Conservation (phyloP, 805 yeast genomes). For the fission yeast (Schizosaccharomyces pombe) region DNA sequence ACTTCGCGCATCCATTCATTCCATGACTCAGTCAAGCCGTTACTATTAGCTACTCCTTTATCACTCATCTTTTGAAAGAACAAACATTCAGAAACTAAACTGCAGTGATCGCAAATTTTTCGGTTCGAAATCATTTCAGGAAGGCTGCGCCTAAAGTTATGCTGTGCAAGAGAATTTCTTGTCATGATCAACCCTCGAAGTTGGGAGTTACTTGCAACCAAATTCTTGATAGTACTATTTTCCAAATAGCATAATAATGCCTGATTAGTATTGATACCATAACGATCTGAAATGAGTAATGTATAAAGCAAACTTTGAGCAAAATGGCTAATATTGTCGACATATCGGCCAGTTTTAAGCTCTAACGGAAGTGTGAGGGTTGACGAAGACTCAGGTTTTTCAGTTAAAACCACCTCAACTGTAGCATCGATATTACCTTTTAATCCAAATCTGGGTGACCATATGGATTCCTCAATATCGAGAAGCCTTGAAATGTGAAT, state of each 20-base stretch:
- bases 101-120: constrained; percentile 12
- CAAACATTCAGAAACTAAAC: constrained; percentile 12
- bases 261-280: constrained; percentile 14
- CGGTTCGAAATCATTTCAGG: constrained; percentile 6
- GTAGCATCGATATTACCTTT: constrained; percentile 83
- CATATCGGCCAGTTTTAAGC: constrained; percentile 53
- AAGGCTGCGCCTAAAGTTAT: constrained; percentile 20
- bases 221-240: constrained; percentile 28
- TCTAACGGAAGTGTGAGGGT: constrained; percentile 44
- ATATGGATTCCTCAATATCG: constrained; percentile 72
- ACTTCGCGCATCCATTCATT: constrained; percentile 30
- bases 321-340: constrained; percentile 40
- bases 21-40: constrained; percentile 32
- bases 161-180: constrained; percentile 45
- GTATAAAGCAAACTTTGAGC: constrained; percentile 76
- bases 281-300: constrained; percentile 53
- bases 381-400: too few relatives aligned
- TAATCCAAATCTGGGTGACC: constrained; percentile 79
- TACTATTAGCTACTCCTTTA: constrained; percentile 28
- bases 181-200: constrained; percentile 43
- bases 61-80: constrained; percentile 30
- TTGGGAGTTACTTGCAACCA: constrained; percentile 31
- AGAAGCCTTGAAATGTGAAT: constrained; percentile 38
- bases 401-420: constrained; percentile 19
- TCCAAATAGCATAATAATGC: constrained; percentile 47